These are phyloP conservation scores for Mycena epipterygia DNA, from an alignment of 768 basidiomycete genomes.

Conservation along the genomic window DNA sequence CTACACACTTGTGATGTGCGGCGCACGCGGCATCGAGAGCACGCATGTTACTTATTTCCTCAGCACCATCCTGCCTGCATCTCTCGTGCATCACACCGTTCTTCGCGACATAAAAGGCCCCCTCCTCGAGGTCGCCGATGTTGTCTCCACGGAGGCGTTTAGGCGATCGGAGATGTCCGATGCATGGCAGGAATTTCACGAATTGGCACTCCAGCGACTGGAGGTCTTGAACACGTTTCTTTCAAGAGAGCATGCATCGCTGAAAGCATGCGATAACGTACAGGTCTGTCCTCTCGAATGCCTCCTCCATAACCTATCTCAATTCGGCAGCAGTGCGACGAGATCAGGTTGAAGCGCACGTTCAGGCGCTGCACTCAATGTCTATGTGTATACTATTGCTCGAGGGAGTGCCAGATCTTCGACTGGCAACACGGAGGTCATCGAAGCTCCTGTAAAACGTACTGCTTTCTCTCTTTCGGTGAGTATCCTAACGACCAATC, in stretches of 20 bases:
- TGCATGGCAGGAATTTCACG: background rate
- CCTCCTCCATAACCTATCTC: background rate
- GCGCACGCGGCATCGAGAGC: background rate
- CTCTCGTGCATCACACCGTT: no score
- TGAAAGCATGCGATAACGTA: background rate
- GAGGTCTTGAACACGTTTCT: background rate
- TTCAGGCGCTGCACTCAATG: background rate
- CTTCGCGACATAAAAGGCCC: no score
- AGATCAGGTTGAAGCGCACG: background rate
- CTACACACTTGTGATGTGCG: background rate
- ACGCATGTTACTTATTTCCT: no score
- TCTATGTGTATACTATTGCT: background rate
- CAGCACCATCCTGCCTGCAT: no score
- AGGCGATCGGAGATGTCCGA: background rate
- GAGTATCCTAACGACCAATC: background rate
- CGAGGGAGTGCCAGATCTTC: background rate
- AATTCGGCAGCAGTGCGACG: background rate
- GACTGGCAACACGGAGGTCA: background rate
- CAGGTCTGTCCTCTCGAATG: background rate
- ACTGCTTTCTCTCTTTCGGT: background rate
- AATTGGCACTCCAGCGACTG: background rate
- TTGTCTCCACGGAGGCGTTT: background rate
- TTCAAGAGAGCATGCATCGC: background rate
- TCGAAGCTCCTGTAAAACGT: background rate
- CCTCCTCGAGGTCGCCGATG: no score